Base-by-base conservation (phyloP, 2,329 filamentous ascomycete species). In the Alternaria ethzedia region DNA sequence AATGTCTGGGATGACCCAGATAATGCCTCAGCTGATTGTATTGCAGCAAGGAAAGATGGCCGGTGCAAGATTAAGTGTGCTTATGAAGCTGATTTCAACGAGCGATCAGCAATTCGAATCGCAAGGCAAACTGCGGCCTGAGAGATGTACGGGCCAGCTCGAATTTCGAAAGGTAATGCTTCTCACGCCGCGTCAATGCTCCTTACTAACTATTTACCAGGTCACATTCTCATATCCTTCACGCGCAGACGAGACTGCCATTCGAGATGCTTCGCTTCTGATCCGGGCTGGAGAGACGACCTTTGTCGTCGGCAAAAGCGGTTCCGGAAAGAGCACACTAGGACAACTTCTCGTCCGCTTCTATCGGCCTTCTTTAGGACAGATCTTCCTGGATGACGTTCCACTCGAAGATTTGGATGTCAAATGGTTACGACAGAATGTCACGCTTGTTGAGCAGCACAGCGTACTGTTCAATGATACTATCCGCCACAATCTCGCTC, bases 281-380 rank as follows among this genome's bases (percentile, higher is more conserved):
- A 95, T 98, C 61, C 87, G 89, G 0, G 85, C 90, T 0, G 90
- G 91, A 0, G 84, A 91, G 65, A 88, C 90, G 4, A 93, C 89
- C 0, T 97, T 96, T 73, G 84, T 98, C 3, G 88, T 97, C 54
- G 96, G 95, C 0, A 87, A 86, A 71, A 97, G 93, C 73, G 96
- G 96, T 0, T 97, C 93, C 2, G 95, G 95, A 0, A 98, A 98
- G 78, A 97, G 93, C 70, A 98, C 95, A 0, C 75, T 98, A 2
- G 90, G 91, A 1, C 93, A 93, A 74, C 84, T 98, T 0, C 84
- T 98, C 1, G 84, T 94, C 54, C 88, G 90, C 12, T 91, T 96
- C 70, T 97, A 97, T 74, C 83, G 87, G 7, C 88, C 92, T 0
- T 78, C 81, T 0, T 81, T 81, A 0, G 95, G 94, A 0, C 78